Conservation (phyloP, 2,329 filamentous ascomycete species). For the Botrytis galanthina region DNA sequence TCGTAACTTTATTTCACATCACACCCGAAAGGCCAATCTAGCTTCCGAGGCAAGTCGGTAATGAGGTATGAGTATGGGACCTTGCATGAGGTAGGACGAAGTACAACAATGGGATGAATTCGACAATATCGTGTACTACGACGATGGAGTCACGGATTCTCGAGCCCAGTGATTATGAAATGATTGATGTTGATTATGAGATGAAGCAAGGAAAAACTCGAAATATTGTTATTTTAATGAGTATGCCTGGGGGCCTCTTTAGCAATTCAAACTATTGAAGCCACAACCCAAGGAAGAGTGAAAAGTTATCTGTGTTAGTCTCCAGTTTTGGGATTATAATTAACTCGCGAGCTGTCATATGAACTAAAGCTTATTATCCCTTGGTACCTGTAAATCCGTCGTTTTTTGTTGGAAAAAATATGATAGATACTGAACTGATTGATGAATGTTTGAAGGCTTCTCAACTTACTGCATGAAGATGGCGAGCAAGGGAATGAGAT, state of each 20-base stretch:
- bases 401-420: not conserved
- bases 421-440: not conserved
- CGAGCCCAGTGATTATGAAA: not conserved
- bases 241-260: not conserved
- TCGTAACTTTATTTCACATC: conserved; percentile 17
- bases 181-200: conserved; percentile 2
- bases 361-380: not conserved
- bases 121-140: conserved; percentile 15
- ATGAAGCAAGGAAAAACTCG: conserved; percentile 7
- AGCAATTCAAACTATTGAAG: conserved; percentile 18
- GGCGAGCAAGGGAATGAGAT: not conserved
- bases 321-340: not conserved
- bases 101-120: conserved; percentile 1
- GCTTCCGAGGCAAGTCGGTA: conserved; percentile 14
- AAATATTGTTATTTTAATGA: not conserved
- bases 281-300: not conserved
- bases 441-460: not conserved
- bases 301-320: not conserved
- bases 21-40: conserved; percentile 16
- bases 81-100: conserved; percentile 13
- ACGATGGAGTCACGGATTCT: conserved; percentile 6
- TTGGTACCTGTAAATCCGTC: conserved; percentile 6
- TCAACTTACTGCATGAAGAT: not conserved
- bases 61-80: conserved; percentile 13
- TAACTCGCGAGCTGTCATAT: not conserved